These are phyloP conservation scores for Cryptosporidium xiaoi DNA, from an alignment of 169 alveolate species.

Conservation along the genomic window DNA sequence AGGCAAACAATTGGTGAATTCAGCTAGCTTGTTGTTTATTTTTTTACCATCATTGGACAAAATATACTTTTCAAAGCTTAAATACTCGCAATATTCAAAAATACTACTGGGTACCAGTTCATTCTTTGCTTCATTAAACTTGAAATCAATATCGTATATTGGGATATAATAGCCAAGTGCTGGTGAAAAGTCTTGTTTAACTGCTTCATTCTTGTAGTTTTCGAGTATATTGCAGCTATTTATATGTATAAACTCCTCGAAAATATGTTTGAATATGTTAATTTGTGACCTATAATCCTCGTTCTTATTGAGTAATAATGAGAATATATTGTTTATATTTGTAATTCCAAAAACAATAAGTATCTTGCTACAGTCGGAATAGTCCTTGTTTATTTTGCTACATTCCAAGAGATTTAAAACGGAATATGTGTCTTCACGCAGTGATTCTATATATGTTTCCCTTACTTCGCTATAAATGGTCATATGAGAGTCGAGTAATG, in stretches of 20 bases:
- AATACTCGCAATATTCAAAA: slow-evolving; percentile 7
- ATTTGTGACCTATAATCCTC: neutral
- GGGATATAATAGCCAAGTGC: slow-evolving; percentile 18
- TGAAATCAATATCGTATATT: slow-evolving; percentile 1
- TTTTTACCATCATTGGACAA: neutral
- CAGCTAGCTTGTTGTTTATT: neutral
- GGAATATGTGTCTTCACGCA: slow-evolving; percentile 36
- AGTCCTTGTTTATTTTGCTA: neutral
- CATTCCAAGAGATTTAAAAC: slow-evolving; percentile 17
- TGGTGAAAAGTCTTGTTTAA: slow-evolving; percentile 67
- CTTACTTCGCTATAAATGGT: slow-evolving; percentile 45
- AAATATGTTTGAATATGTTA: slow-evolving; percentile 1
- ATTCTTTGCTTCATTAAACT: neutral
- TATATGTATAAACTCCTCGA: neutral
- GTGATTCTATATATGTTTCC: slow-evolving; percentile 65
- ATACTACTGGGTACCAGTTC: slow-evolving; percentile 18
- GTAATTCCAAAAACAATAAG: slow-evolving; percentile 19
- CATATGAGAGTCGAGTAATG: slow-evolving; percentile 5
- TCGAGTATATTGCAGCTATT: slow-evolving; percentile 6
- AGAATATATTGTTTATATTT: slow-evolving; percentile 27
- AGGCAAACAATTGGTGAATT: slow-evolving; percentile 13
- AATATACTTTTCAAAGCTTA: neutral
- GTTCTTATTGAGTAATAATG: slow-evolving; percentile 8
- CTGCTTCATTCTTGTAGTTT: neutral
- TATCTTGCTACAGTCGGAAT: neutral